A percentile compares a stretch with the other conserved stretches of the same genome.
These are phyloP conservation scores for Mycena pura DNA, from an alignment of 768 basidiomycete genomes.

Conservation along the genomic window DNA sequence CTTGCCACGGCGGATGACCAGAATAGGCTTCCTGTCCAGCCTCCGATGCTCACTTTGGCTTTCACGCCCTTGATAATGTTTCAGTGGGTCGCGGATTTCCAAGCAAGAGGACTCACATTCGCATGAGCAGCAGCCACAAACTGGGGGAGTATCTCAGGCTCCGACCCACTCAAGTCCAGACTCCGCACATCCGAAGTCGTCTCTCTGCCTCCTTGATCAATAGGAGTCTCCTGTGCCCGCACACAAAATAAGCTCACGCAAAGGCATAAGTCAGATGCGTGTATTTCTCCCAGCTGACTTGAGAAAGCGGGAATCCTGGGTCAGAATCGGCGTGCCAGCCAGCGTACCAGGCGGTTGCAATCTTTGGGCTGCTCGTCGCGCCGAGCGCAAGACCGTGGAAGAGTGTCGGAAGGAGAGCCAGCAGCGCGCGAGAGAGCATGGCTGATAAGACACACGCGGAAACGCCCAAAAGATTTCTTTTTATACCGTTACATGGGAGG, in stretches of 20 bases:
- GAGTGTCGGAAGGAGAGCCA: neutral
- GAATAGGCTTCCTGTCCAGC: conserved; percentile 70
- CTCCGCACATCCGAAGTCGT: conserved; percentile 30
- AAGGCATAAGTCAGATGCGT: conserved; percentile 54
- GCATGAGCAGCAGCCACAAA: conserved; percentile 60
- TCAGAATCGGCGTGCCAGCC: conserved; percentile 46
- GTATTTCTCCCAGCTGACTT: conserved; percentile 54
- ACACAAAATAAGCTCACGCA: conserved; percentile 40
- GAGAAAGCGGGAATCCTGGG: conserved; percentile 36
- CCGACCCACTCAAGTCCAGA: conserved; percentile 47
- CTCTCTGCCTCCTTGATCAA: conserved; percentile 13
- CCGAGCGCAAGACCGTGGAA: conserved; percentile 2
- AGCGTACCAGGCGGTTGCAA: conserved; percentile 53
- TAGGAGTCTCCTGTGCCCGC: neutral
- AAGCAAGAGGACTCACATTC: conserved; percentile 44
- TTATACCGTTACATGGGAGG: conserved; percentile 4
- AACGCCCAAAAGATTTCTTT: neutral
- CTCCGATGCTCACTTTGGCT: conserved; percentile 69
- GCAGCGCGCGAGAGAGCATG: conserved; percentile 5
- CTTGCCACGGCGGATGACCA: conserved; percentile 69
- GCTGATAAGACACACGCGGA: neutral
- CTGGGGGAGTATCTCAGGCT: conserved; percentile 53
- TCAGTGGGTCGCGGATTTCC: conserved; percentile 38
- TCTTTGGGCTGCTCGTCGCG: conserved; percentile 3
- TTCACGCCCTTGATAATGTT: conserved; percentile 53